Evolutionary conservation across 2,329 filamentous ascomycete genomes (phyloP).

Genomic region (Dactylellina parvicollis): DNA sequence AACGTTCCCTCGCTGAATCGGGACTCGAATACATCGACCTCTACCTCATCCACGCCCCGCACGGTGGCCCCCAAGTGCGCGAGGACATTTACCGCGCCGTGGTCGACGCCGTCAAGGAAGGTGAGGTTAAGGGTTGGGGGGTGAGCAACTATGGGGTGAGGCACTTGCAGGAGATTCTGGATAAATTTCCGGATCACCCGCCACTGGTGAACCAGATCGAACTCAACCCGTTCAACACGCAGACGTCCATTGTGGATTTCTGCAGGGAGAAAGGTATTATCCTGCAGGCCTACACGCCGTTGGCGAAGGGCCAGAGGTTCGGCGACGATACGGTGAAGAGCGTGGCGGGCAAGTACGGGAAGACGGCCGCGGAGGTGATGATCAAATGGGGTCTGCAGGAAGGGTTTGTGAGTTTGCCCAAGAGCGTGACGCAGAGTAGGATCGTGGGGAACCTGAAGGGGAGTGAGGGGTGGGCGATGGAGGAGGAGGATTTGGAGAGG

Average conservation of each 20-base stretch:
- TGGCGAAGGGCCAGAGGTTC: conserved; percentile 77
- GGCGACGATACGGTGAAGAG: conserved; percentile 71
- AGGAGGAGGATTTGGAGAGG: conserved; percentile 69
- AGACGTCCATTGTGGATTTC: conserved; percentile 71
- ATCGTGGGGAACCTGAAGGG: conserved; percentile 72
- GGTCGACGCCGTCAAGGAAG: conserved; percentile 77
- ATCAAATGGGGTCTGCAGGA: conserved; percentile 82
- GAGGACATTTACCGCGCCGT: conserved; percentile 79
- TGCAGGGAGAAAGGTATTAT: conserved; percentile 74
- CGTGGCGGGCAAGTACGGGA: conserved; percentile 74
- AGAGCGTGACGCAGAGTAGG: conserved; percentile 72
- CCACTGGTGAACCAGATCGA: conserved; percentile 84
- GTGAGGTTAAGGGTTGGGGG: conserved; percentile 76
- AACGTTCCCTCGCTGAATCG: conserved; percentile 71
- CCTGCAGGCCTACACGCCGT: conserved; percentile 81
- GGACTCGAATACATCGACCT: conserved; percentile 80
- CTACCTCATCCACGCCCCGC: conserved; percentile 81
- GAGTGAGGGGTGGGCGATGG: conserved; percentile 71
- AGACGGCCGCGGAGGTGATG: conserved; percentile 77
- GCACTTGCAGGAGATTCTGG: conserved; percentile 75
- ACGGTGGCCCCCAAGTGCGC: conserved; percentile 75
- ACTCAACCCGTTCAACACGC: conserved; percentile 83
- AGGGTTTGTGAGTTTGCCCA: conserved; percentile 76
- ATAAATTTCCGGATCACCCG: conserved; percentile 69
- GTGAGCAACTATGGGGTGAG: conserved; percentile 82